Conservation (phyloP, 176 grass and related monocot genomes). For the Olyra latifolia region DNA sequence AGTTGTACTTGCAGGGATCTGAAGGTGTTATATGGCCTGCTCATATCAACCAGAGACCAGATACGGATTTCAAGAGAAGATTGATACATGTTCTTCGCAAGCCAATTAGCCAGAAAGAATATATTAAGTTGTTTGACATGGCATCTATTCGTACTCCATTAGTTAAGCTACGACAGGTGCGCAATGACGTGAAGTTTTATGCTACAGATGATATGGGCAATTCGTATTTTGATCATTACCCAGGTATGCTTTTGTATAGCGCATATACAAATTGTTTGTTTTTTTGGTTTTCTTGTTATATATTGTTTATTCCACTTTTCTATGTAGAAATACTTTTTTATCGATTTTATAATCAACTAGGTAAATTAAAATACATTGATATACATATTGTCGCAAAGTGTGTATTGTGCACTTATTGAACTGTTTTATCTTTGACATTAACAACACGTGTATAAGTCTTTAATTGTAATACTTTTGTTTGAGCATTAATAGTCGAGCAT, state of each 20-base stretch:
- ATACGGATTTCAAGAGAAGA: slow-evolving; percentile 63
- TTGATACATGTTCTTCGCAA: slow-evolving; percentile 52
- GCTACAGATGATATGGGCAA: slow-evolving; percentile 48
- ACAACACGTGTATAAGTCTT: not conserved
- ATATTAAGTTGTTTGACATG: slow-evolving; percentile 39
- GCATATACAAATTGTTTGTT: not conserved
- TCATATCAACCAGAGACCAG: slow-evolving; percentile 50
- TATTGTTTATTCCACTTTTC: not conserved
- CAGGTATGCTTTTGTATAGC: slow-evolving; percentile 47
- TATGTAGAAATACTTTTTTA: not conserved
- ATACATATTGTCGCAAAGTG: not conserved
- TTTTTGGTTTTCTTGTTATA: not conserved
- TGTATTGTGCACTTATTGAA: not conserved
- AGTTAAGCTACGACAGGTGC: slow-evolving; percentile 58
- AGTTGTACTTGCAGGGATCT: not conserved
- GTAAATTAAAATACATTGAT: not conserved
- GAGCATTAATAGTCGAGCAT: not conserved
- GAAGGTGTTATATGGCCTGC: slow-evolving; percentile 46
- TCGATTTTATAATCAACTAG: not conserved
- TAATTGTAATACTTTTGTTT: not conserved
- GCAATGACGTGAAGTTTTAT: slow-evolving; percentile 50
- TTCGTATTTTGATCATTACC: slow-evolving; percentile 71
- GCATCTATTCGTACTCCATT: slow-evolving; percentile 41
- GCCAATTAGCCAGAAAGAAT: slow-evolving; percentile 59
- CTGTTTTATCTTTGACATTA: not conserved